Conservation (phyloP, 345 rosid species). For the Odontarrhena argentea region DNA sequence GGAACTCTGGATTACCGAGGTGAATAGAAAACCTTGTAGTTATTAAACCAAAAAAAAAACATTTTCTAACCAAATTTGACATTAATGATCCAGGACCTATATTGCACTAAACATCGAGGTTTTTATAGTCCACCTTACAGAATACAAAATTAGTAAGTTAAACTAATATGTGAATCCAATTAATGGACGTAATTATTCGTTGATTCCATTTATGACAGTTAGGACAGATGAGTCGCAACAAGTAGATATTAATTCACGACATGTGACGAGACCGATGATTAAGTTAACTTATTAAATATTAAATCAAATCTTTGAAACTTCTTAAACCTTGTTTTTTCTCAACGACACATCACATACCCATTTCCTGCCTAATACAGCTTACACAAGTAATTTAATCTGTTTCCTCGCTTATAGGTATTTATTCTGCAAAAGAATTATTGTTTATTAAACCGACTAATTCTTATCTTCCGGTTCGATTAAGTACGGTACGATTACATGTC, state of each 20-base stretch:
- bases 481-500: constrained; percentile 17
- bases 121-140: neutral
- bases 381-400: constrained; percentile 6
- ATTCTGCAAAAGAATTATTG: neutral
- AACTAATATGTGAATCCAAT: neutral
- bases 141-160: constrained; percentile 3
- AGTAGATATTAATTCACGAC: constrained; percentile 39
- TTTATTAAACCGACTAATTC: neutral
- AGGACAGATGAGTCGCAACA: constrained; percentile 35
- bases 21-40: no score
- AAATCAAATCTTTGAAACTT: neutral
- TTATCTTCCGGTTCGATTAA: constrained; percentile 7
- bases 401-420: constrained; percentile 8
- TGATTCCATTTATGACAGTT: constrained; percentile 27
- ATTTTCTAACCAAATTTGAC: neutral
- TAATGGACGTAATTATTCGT: constrained; percentile 8
- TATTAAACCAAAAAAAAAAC: no score
- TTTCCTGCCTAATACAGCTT: constrained; percentile 38
- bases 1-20: no score
- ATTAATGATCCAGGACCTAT: neutral
- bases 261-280: constrained; percentile 19
- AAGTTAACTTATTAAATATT: constrained; percentile 1
- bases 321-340: constrained; percentile 7
- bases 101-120: neutral
- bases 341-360: constrained; percentile 18